Conservation (phyloP, 2,329 filamentous ascomycete genomes). For the Mollisia scopiformis region DNA sequence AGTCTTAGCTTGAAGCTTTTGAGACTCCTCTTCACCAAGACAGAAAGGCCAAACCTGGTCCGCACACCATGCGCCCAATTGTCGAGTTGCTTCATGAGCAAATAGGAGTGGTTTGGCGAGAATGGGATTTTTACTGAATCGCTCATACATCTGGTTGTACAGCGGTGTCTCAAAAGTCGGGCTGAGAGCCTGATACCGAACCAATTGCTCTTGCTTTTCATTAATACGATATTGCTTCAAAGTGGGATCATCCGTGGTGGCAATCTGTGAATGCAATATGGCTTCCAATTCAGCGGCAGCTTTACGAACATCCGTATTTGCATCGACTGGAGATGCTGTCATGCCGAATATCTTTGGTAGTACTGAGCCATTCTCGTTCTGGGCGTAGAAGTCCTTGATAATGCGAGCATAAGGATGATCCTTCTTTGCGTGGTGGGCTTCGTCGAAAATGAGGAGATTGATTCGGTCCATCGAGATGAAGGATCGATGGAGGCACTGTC, state of each 20-base stretch:
- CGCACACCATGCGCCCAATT: slow-evolving; percentile 82
- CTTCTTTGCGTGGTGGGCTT: slow-evolving; percentile 95
- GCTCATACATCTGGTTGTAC: slow-evolving; percentile 56
- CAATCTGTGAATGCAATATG: slow-evolving; percentile 80
- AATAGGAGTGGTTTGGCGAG: slow-evolving; percentile 48
- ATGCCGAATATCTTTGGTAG: slow-evolving; percentile 88
- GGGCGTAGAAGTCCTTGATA: slow-evolving; percentile 80
- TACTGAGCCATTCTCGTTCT: slow-evolving; percentile 40
- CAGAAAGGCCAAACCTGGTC: slow-evolving; percentile 79
- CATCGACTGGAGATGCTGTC: slow-evolving; percentile 94
- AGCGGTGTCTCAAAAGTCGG: slow-evolving; percentile 66
- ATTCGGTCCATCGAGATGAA: slow-evolving; percentile 82
- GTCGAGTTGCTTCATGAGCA: slow-evolving; percentile 60
- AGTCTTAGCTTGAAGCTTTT: slow-evolving; percentile 61
- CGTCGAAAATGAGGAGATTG: slow-evolving; percentile 91
- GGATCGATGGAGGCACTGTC: slow-evolving; percentile 75
- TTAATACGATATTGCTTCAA: slow-evolving; percentile 61
- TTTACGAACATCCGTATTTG: slow-evolving; percentile 70
- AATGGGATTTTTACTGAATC: slow-evolving; percentile 48
- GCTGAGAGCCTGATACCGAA: slow-evolving; percentile 53
- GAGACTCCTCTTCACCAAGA: slow-evolving; percentile 63
- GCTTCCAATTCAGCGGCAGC: slow-evolving; percentile 76
- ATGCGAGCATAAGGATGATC: slow-evolving; percentile 89
- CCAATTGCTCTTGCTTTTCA: slow-evolving; percentile 60
- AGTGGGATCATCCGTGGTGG: slow-evolving; percentile 68